phyloP scores from a whole-genome alignment of 2,329 filamentous ascomycete species.

The Hortaea sp. region DNA sequence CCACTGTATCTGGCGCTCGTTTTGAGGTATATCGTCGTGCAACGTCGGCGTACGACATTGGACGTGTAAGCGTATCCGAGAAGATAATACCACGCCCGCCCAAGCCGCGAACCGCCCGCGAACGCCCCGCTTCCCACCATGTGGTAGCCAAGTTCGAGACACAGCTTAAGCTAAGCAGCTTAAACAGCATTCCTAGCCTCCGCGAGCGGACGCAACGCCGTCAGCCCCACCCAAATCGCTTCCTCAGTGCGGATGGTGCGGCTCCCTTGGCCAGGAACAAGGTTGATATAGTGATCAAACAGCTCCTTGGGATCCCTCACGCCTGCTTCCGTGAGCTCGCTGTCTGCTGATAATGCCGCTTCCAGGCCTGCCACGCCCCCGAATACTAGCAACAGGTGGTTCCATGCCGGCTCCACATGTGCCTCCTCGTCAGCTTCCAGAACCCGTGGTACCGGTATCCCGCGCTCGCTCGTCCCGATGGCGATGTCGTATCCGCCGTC shows the following conservation, averaged over 20 bases:
- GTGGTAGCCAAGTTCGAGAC: too few species aligned
- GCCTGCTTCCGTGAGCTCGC: conserved; percentile 49
- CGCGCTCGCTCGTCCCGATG: conserved; percentile 75
- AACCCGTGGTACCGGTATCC: conserved; percentile 29
- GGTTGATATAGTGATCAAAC: conserved; percentile 78
- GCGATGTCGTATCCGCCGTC: conserved; percentile 72
- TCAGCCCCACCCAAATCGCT: conserved; percentile 67
- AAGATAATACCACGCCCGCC: too few species aligned
- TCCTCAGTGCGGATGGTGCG: conserved; percentile 77
- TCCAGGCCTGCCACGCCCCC: conserved; percentile 74
- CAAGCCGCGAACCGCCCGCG: too few species aligned
- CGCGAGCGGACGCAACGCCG: conserved; percentile 47
- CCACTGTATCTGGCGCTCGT: too few species aligned
- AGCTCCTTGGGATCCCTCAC: conserved; percentile 56
- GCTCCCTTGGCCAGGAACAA: conserved; percentile 70
- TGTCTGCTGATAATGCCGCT: conserved; percentile 56
- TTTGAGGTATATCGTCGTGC: too few species aligned
- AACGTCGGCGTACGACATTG: too few species aligned
- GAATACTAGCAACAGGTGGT: conserved; percentile 68
- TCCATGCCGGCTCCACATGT: conserved; percentile 31
- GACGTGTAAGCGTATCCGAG: too few species aligned
- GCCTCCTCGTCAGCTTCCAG: conserved; percentile 38
- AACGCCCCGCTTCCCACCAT: too few species aligned
- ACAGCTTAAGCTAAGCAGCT: background rate
- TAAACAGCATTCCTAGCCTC: conserved; percentile 12